Evolutionary conservation across 2,329 filamentous ascomycete species (phyloP).

Genomic region (Knufia fluminis): DNA sequence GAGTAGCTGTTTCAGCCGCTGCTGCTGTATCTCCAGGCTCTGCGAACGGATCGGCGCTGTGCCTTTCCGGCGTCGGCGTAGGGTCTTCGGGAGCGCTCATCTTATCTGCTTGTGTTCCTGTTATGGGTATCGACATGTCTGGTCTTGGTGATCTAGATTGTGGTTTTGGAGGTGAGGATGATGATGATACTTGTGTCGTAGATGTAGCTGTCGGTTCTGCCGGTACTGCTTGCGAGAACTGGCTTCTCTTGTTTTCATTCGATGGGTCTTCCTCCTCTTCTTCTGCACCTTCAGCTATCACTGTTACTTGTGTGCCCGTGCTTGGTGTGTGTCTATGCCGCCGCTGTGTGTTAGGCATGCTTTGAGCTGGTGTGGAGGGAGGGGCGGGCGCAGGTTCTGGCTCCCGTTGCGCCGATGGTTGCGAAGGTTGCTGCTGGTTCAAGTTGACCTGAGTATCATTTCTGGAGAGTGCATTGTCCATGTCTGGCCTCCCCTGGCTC

Average conservation of each 20-base stretch:
- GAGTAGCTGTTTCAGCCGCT: not conserved
- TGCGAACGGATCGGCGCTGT: constrained; percentile 7
- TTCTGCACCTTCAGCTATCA: constrained; percentile 74
- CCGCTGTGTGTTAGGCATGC: constrained; percentile 61
- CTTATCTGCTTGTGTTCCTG: not conserved
- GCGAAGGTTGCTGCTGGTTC: constrained; percentile 1
- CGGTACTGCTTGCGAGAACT: not conserved
- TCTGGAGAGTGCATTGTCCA: constrained; percentile 26
- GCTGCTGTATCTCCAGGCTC: not conserved
- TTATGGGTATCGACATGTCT: constrained; percentile 3
- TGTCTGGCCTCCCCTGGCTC: constrained; percentile 9
- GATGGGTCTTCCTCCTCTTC: constrained; percentile 45
- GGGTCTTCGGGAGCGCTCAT: not conserved
- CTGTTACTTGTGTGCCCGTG: constrained; percentile 67
- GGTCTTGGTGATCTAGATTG: constrained; percentile 1
- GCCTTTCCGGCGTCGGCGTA: constrained; percentile 12
- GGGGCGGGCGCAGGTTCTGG: constrained; percentile 17
- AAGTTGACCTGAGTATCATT: constrained; percentile 33
- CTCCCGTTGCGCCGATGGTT: not conserved
- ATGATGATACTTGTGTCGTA: constrained; percentile 4
- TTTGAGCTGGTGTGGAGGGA: constrained; percentile 43
- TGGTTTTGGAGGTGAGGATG: constrained; percentile 12
- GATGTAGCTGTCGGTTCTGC: constrained; percentile 20
- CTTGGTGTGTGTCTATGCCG: constrained; percentile 76
- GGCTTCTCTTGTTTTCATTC: constrained; percentile 1